These are phyloP conservation scores for Magnaporthiopsis rhizophila DNA, from an alignment of 2,329 filamentous ascomycete genomes.

Conservation along the genomic window DNA sequence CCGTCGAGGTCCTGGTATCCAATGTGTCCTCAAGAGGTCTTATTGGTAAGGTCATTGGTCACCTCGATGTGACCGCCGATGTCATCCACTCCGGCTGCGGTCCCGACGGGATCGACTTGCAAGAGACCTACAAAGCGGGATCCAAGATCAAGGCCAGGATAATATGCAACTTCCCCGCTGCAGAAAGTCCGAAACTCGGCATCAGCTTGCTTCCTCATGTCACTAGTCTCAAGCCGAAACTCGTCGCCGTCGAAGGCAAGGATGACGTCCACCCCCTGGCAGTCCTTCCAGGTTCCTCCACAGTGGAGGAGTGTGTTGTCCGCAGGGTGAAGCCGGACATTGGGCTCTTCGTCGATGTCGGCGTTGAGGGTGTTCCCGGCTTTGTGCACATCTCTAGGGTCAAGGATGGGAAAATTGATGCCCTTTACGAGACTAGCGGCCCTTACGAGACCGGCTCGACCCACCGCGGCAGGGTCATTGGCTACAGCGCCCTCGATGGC, in stretches of 20 bases:
- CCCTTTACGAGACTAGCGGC: slow-evolving; percentile 67
- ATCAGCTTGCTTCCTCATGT: slow-evolving; percentile 86
- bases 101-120: slow-evolving; percentile 59
- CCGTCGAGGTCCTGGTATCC: slow-evolving; percentile 74
- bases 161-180: slow-evolving; percentile 75
- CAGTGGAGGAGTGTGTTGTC: slow-evolving; percentile 71
- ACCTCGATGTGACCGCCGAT: slow-evolving; percentile 85
- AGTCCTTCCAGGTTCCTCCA: slow-evolving; percentile 61
- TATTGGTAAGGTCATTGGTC: slow-evolving; percentile 82
- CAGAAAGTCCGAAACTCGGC: slow-evolving; percentile 75
- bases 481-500: slow-evolving; percentile 82
- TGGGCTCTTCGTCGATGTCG: slow-evolving; percentile 73
- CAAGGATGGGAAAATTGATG: slow-evolving; percentile 82
- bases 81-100: slow-evolving; percentile 78
- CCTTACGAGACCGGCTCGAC: slow-evolving; percentile 69
- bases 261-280: slow-evolving; percentile 37
- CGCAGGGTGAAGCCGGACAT: slow-evolving; percentile 70
- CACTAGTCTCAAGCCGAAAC: slow-evolving; percentile 48
- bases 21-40: slow-evolving; percentile 70
- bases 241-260: slow-evolving; percentile 27
- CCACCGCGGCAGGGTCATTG: slow-evolving; percentile 74
- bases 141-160: slow-evolving; percentile 79
- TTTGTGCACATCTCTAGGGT: slow-evolving; percentile 94
- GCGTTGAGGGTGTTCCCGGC: slow-evolving; percentile 59
- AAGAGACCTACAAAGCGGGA: slow-evolving; percentile 72